Evolutionary conservation across 176 grass and related monocot species (phyloP).

Genomic region (Cocos nucifera): DNA sequence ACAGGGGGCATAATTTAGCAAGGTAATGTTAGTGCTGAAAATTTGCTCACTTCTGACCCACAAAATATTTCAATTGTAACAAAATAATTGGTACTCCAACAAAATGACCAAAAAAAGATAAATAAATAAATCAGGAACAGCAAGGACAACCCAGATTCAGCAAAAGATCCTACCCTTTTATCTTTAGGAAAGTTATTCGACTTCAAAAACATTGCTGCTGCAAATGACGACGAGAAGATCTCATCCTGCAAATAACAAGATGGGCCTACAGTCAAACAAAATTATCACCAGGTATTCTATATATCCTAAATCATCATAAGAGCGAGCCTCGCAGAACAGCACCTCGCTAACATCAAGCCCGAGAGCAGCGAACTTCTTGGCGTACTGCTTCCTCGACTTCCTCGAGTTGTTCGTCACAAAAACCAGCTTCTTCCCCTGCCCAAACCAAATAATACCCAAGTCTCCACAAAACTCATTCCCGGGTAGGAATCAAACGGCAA

Average conservation of each 20-base stretch:
- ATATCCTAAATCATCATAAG: too few species aligned
- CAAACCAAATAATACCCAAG: conserved; percentile 19
- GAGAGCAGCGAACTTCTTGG: conserved; percentile 69
- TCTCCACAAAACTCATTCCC: neutral
- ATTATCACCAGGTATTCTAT: too few species aligned
- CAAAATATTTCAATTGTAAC: too few species aligned
- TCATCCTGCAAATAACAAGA: conserved; percentile 56
- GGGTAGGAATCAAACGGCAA: neutral
- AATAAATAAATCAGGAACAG: too few species aligned
- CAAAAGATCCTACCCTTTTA: conserved; percentile 59
- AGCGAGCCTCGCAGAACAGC: neutral
- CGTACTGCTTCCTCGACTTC: conserved; percentile 75
- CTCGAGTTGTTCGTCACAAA: conserved; percentile 93
- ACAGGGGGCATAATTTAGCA: too few species aligned
- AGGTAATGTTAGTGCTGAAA: too few species aligned
- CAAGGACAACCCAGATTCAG: too few species aligned
- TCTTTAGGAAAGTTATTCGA: conserved; percentile 63
- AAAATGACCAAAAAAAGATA: too few species aligned
- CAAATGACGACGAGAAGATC: conserved; percentile 89
- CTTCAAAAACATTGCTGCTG: conserved; percentile 87
- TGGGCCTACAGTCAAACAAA: too few species aligned
- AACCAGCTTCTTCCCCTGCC: conserved; percentile 82
- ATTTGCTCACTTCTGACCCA: too few species aligned
- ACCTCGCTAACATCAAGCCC: conserved; percentile 88
- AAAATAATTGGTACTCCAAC: too few species aligned